These are phyloP conservation scores for Hammondia hammondi DNA, from an alignment of 169 alveolate species.

Conservation along the genomic window DNA sequence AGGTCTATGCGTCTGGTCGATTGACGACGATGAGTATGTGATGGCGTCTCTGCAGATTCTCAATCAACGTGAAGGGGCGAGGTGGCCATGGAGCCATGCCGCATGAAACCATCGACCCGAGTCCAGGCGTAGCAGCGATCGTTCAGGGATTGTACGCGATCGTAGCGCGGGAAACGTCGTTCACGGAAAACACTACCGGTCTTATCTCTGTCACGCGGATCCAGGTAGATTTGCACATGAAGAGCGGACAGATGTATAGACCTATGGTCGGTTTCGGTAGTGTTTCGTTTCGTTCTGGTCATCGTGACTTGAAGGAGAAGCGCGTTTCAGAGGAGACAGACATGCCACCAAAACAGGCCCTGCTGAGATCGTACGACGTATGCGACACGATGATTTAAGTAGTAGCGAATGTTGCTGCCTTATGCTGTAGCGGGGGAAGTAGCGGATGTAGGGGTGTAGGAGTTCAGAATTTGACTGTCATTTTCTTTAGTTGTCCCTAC, in stretches of 20 bases:
- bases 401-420: not conserved
- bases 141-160: slow-evolving; percentile 53
- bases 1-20: not conserved
- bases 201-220: slow-evolving; percentile 67
- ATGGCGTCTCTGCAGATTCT: slow-evolving; percentile 51
- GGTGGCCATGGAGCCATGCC: slow-evolving; percentile 74
- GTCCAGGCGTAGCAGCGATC: slow-evolving; percentile 63
- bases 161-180: slow-evolving; percentile 63
- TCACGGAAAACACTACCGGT: slow-evolving; percentile 33
- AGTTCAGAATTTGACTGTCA: too few relatives aligned
- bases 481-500: too few relatives aligned
- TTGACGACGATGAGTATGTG: not conserved
- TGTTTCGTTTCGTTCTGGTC: not conserved
- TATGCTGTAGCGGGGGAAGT: too few relatives aligned
- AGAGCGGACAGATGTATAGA: not conserved
- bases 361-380: not conserved
- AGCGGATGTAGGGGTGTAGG: too few relatives aligned
- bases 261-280: not conserved
- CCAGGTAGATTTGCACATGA: not conserved
- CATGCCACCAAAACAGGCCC: not conserved
- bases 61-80: slow-evolving; percentile 44
- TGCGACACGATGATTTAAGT: not conserved
- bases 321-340: not conserved
- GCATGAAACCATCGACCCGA: slow-evolving; percentile 56
- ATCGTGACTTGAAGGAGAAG: not conserved